Evolutionary conservation across 768 basidiomycete species (phyloP), one percentile per base, ranked within the genome.

Genomic region (Tylopilus vinaceipallidus): DNA sequence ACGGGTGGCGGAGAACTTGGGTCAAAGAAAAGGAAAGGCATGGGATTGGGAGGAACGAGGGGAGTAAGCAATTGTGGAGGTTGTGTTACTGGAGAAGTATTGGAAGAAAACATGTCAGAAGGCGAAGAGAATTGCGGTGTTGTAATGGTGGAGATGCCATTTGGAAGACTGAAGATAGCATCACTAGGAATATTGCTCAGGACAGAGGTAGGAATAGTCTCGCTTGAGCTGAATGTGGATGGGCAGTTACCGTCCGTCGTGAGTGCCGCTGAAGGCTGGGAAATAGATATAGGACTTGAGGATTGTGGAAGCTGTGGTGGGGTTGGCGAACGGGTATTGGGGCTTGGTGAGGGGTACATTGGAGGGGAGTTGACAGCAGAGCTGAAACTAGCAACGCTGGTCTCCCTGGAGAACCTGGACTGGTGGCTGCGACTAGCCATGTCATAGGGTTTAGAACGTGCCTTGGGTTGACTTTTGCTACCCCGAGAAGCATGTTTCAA

Each of bases 361-460:
- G 73, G 73, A 54, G 75, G 73, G 6, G 74, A 72, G 16, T 71
- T 73, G 20, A 75, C 66, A 12, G 78, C 74, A 8, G 81, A 82
- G 39, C 76, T 70, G 12, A 73, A 55, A 55, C 77, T 81, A 37
- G 74, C 71, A 34, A 79, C 68, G 55, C 82, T 84, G 20, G 77
- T 72, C 66, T 84, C 83, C 55, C 82, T 72, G 16, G 76, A 76
- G 35, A 75, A 73, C 57, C 78, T 84, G 32, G 69, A 69, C 19
- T 72, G 61, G 16, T 64, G 61, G 33, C 49, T 56, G 40, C 59
- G 64, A 36, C 57, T 57, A 17, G 45, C 55, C 51, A 72, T 61
- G 59, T 88, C 84, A 55, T 88, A 88, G 4, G 87, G 87, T 63
- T 89, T 91, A 4, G 79, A 75, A 24, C 88, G 81, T 52, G 79